Percentiles rank a stretch among this genome's conserved stretches.
These are phyloP conservation scores for Pseudomassariella vexata DNA, from an alignment of 2,329 filamentous ascomycete species.

Conservation along the genomic window DNA sequence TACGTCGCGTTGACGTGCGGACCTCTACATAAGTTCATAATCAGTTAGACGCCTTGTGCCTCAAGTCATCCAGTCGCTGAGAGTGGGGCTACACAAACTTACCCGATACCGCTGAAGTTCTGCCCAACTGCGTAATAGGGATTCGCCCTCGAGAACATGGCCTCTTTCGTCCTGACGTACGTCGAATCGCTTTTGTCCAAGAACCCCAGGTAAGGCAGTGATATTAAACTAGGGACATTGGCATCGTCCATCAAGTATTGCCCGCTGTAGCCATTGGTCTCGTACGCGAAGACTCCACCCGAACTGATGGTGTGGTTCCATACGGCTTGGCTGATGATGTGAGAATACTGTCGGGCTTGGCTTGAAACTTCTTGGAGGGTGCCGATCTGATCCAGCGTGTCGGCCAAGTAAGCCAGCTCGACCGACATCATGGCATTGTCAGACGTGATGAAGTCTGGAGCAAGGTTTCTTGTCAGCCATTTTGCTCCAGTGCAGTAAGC, in stretches of 20 bases:
- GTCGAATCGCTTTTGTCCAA: slow-evolving; percentile 40
- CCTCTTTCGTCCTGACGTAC: slow-evolving; percentile 61
- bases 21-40: slow-evolving; percentile 11
- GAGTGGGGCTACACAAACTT: background rate
- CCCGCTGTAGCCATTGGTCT: slow-evolving; percentile 51
- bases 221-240: slow-evolving; percentile 50
- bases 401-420: slow-evolving; percentile 3
- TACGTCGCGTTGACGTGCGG: slow-evolving; percentile 39
- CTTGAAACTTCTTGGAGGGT: background rate
- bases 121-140: slow-evolving; percentile 44
- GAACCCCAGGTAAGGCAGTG: slow-evolving; percentile 50
- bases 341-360: background rate
- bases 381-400: background rate
- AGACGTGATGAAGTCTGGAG: background rate
- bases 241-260: slow-evolving; percentile 39
- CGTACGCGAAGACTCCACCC: slow-evolving; percentile 50
- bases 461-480: background rate
- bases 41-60: slow-evolving; percentile 8
- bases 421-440: slow-evolving; percentile 6
- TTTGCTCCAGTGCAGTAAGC: background rate
- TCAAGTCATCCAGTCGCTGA: slow-evolving; percentile 5
- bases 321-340: slow-evolving; percentile 1
- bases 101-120: slow-evolving; percentile 14
- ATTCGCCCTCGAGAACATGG: slow-evolving; percentile 58
- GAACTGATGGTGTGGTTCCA: slow-evolving; percentile 1